Base-by-base conservation (phyloP, 164 flowering plant genomes). In the Liquidambar formosana region DNA sequence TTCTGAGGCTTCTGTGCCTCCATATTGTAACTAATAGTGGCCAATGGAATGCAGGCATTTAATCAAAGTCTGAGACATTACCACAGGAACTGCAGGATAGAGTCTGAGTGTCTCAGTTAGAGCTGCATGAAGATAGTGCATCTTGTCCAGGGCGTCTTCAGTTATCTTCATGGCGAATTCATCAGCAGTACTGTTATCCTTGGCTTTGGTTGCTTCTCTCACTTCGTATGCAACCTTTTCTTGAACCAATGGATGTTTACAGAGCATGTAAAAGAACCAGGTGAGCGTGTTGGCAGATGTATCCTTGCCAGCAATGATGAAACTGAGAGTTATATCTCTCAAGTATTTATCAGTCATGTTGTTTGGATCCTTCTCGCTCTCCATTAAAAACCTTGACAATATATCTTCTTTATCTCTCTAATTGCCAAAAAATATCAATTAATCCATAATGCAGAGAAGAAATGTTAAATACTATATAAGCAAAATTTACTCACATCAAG, bases 241-340 rank as follows among this genome's bases (percentile, higher is more conserved):
- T 70, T 87, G 88, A 45, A 83, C 43, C 5, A 62, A 38, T 49
- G 89, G 86, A 62, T 88, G 78, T 57, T 85, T 84, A 75, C 92
- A n/a, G n/a, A n/a, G n/a, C n/a, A n/a, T n/a, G n/a, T n/a, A n/a
- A n/a, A n/a, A n/a, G n/a, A n/a, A n/a, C n/a, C n/a, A n/a, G n/a
- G n/a, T n/a, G n/a, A n/a, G n/a, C n/a, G n/a, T n/a, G n/a, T n/a
- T n/a, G n/a, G n/a, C n/a, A n/a, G n/a, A n/a, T n/a, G n/a, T n/a
- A n/a, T n/a, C n/a, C n/a, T n/a, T n/a, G n/a, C n/a, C n/a, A n/a
- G n/a, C n/a, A n/a, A n/a, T n/a, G n/a, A n/a, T n/a, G n/a, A n/a
- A n/a, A n/a, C n/a, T n/a, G 46, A 85, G 70, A 21, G 71, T 83
- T 72, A 85, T 82, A 47, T 88, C 88, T 63, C 84, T 81, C 71